Conservation (phyloP, 352 stramenopile species). For the Blastocystis sp. region DNA sequence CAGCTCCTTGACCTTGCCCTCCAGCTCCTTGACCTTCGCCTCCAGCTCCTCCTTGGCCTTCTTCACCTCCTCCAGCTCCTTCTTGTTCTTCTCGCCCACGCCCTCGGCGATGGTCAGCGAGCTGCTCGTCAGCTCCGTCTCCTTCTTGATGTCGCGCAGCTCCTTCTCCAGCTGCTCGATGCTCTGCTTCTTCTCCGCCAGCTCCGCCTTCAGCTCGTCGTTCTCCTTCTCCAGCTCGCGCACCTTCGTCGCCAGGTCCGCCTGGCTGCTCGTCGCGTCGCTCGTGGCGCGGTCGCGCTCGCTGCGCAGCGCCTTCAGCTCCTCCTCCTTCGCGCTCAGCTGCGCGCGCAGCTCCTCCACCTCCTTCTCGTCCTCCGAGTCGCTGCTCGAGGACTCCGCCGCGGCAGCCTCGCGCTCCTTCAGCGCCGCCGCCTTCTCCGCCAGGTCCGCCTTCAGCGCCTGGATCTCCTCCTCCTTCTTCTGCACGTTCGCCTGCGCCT, state of each 20-base stretch:
- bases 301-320: constrained; percentile 35
- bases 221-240: constrained; percentile 50
- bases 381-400: not conserved
- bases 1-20: not conserved
- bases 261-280: constrained; percentile 16
- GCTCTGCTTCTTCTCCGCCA: constrained; percentile 1
- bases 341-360: constrained; percentile 17
- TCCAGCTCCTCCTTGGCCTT: constrained; percentile 9
- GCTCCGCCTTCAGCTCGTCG: not conserved
- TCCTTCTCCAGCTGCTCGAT: not conserved
- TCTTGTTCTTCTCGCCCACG: not conserved
- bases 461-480: constrained; percentile 60
- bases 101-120: not conserved
- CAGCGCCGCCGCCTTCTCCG: not conserved
- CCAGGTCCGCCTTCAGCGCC: not conserved
- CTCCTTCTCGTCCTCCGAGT: not conserved
- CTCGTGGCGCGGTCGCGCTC: constrained; percentile 3
- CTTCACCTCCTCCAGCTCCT: constrained; percentile 7
- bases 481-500: constrained; percentile 1
- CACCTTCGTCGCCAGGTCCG: constrained; percentile 22
- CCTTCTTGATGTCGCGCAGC: not conserved
- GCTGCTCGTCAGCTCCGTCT: not conserved
- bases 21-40: constrained; percentile 35
- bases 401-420: not conserved
- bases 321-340: constrained; percentile 33